These are phyloP conservation scores for Pezicula neosporulosa DNA, from an alignment of 2,329 filamentous ascomycete species.

Conservation along the genomic window DNA sequence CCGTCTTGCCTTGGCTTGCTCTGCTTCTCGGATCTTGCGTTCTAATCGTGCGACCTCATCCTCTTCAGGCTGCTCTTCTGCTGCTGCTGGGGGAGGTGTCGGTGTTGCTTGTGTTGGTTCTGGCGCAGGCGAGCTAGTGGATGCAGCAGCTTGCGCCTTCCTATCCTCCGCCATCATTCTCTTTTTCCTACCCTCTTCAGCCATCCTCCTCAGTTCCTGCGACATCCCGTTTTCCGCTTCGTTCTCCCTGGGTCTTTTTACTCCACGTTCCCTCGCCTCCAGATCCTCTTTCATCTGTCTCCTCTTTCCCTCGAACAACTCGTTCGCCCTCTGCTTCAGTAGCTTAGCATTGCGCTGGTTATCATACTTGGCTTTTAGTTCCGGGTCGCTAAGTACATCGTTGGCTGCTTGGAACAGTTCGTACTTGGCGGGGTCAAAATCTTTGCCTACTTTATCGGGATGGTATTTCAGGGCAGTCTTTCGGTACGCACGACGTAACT, in stretches of 20 bases:
- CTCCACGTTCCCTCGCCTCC: slow-evolving; percentile 67
- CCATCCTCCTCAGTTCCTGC: slow-evolving; percentile 47
- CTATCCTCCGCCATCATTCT: slow-evolving; percentile 32
- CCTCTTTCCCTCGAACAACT: slow-evolving; percentile 69
- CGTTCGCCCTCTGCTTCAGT: slow-evolving; percentile 67
- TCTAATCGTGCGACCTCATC: slow-evolving; percentile 42
- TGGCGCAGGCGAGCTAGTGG: slow-evolving; percentile 10
- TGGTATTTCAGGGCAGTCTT: slow-evolving; percentile 87
- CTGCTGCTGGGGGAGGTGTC: not conserved
- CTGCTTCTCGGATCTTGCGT: slow-evolving; percentile 36
- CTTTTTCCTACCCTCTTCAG: slow-evolving; percentile 48
- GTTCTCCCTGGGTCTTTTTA: slow-evolving; percentile 55
- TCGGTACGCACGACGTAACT: slow-evolving; percentile 61
- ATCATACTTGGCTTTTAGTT: slow-evolving; percentile 75
- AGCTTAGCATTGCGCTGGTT: slow-evolving; percentile 67
- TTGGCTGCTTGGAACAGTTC: slow-evolving; percentile 83
- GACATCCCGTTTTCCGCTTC: slow-evolving; percentile 39
- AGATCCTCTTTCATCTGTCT: slow-evolving; percentile 82
- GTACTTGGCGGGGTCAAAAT: slow-evolving; percentile 77
- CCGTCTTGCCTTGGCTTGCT: slow-evolving; percentile 33
- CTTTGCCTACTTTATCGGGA: slow-evolving; percentile 80
- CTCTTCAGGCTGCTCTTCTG: slow-evolving; percentile 28
- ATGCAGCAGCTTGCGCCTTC: slow-evolving; percentile 3
- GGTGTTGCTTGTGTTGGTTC: slow-evolving; percentile 2
- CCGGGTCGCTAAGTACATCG: slow-evolving; percentile 72